Evolutionary conservation across 768 basidiomycete species (phyloP).

Genomic region (Infundibulicybe gibba): DNA sequence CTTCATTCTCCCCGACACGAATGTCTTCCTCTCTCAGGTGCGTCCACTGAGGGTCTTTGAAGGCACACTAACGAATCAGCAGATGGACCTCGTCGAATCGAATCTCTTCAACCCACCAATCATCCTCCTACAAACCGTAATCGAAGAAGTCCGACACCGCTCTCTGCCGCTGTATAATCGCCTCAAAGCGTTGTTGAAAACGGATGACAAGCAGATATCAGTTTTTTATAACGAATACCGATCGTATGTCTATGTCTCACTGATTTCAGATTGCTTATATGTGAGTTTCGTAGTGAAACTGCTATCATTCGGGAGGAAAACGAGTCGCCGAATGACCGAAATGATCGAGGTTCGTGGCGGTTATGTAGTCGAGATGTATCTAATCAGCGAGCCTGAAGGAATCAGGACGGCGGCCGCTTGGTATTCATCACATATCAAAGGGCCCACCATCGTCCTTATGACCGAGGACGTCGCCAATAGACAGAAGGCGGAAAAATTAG

Average conservation of each 20-base stretch:
- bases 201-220: conserved; percentile 84
- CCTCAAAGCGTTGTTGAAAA: conserved; percentile 80
- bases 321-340: conserved; percentile 90
- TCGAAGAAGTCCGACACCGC: conserved; percentile 95
- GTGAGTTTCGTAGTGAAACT: conserved; percentile 54
- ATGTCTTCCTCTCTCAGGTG: conserved; percentile 90
- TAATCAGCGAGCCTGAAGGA: conserved; percentile 38
- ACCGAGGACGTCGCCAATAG: conserved; percentile 90
- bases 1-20: conserved; percentile 90
- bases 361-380: neutral
- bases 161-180: conserved; percentile 92
- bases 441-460: conserved; percentile 72
- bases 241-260: conserved; percentile 48
- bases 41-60: conserved; percentile 7
- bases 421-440: conserved; percentile 74
- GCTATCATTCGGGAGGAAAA: conserved; percentile 72
- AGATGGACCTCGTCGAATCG: conserved; percentile 96
- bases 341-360: conserved; percentile 72
- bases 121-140: conserved; percentile 90
- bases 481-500: conserved; percentile 64
- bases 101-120: conserved; percentile 72
- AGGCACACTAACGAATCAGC: neutral
- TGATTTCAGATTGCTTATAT: neutral
- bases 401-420: conserved; percentile 86
- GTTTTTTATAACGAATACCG: conserved; percentile 86